A percentile compares a stretch with the other conserved stretches of the same genome.
Evolutionary conservation across 257 asterid genomes (phyloP).

Genomic region (Plantago elongata): DNA sequence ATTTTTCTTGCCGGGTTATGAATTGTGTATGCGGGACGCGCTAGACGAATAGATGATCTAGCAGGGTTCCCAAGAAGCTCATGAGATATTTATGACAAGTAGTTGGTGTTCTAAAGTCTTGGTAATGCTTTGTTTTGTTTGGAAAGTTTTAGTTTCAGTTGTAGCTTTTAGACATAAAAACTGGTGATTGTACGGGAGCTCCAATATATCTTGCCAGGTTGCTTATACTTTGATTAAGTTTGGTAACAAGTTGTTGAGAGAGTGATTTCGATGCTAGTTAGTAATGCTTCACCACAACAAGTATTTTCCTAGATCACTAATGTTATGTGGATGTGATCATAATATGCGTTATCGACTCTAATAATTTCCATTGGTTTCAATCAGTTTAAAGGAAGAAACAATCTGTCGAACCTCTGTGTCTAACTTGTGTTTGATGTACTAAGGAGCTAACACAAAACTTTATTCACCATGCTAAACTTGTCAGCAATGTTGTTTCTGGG

Average conservation of each 20-base stretch:
- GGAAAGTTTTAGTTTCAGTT: not conserved
- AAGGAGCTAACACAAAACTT: too few relatives aligned
- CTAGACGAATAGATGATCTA: too few relatives aligned
- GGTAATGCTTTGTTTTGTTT: not conserved
- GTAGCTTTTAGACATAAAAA: not conserved
- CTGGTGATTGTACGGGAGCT: constrained; percentile 9
- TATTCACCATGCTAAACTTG: too few relatives aligned
- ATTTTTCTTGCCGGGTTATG: not conserved
- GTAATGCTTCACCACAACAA: not conserved
- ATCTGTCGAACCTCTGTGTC: too few relatives aligned
- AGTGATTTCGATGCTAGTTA: not conserved
- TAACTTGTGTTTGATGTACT: too few relatives aligned
- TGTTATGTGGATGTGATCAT: too few relatives aligned
- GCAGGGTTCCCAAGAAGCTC: too few relatives aligned
- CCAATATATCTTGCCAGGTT: constrained; percentile 2
- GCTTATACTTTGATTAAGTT: not conserved
- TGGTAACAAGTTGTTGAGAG: not conserved
- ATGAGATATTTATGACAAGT: not conserved
- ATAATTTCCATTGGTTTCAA: too few relatives aligned
- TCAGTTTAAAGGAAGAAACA: too few relatives aligned
- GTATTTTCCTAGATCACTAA: not conserved
- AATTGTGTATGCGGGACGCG: too few relatives aligned
- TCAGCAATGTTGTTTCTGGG: too few relatives aligned
- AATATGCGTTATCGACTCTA: too few relatives aligned
- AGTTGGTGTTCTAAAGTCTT: not conserved